Conservation (phyloP, 306 rosid genomes). For the Lupinus albus region DNA sequence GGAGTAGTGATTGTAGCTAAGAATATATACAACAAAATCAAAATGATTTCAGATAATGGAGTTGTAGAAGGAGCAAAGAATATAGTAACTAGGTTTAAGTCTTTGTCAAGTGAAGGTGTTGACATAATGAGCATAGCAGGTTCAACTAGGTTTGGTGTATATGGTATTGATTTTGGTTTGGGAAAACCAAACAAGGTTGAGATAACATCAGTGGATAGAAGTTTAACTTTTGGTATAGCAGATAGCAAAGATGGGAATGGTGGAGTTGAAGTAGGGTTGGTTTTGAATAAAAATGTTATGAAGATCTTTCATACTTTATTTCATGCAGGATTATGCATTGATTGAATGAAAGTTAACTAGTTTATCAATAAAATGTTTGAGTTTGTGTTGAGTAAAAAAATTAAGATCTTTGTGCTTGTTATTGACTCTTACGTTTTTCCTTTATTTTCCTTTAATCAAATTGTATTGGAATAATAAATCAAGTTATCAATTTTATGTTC, state of each 20-base stretch:
- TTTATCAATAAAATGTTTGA: neutral
- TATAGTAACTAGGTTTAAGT: fast-evolving
- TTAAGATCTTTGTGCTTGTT: too few species aligned
- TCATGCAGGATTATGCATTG: constrained; percentile 13
- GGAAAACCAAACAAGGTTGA: constrained; percentile 54
- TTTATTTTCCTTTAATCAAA: too few species aligned
- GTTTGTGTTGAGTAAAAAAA: too few species aligned
- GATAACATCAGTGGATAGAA: constrained; percentile 35
- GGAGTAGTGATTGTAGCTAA: constrained; percentile 17
- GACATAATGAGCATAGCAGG: constrained; percentile 41
- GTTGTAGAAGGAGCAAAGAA: neutral
- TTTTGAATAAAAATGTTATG: constrained; percentile 29
- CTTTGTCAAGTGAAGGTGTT: neutral
- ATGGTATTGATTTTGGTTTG: constrained; percentile 56
- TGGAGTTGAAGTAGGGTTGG: constrained; percentile 45
- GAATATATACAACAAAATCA: neutral
- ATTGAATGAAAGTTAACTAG: neutral
- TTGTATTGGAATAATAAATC: too few species aligned
- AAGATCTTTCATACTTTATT: constrained; percentile 23
- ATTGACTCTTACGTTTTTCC: too few species aligned
- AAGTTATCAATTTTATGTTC: too few species aligned
- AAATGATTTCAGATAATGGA: neutral
- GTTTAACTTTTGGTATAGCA: constrained; percentile 37
- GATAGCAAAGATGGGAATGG: constrained; percentile 40
- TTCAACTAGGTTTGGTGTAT: constrained; percentile 50